These are phyloP conservation scores for Fusarium temperatum DNA, from an alignment of 2,329 filamentous ascomycete species.

Conservation along the genomic window DNA sequence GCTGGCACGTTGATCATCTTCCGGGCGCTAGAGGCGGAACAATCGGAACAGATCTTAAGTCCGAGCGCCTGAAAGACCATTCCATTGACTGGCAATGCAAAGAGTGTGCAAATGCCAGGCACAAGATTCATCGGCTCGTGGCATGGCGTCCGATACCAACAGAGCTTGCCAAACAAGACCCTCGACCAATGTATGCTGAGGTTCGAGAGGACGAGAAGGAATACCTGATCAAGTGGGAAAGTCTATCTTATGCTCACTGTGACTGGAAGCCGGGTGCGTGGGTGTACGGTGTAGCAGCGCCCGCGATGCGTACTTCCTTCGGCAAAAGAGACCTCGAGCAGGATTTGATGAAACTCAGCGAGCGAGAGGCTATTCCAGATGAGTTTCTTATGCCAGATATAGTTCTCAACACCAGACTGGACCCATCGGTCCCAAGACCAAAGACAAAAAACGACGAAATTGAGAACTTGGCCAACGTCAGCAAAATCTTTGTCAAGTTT, in stretches of 20 bases:
- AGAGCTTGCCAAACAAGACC: not conserved
- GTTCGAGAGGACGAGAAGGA: conserved; percentile 74
- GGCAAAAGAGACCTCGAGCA: conserved; percentile 71
- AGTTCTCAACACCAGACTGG: conserved; percentile 79
- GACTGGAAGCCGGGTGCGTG: conserved; percentile 90
- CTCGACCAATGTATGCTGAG: conserved; percentile 54
- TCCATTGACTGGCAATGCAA: conserved; percentile 80
- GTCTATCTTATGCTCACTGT: conserved; percentile 81
- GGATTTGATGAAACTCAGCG: conserved; percentile 70
- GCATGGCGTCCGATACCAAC: conserved; percentile 79
- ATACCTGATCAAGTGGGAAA: conserved; percentile 90
- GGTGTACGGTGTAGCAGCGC: conserved; percentile 77
- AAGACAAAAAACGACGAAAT: conserved; percentile 75
- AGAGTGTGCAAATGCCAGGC: conserved; percentile 72
- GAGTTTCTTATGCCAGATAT: conserved; percentile 89
- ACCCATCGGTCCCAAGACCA: conserved; percentile 55
- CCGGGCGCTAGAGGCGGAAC: conserved; percentile 56
- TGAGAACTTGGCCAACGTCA: conserved; percentile 75
- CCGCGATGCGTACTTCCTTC: conserved; percentile 77
- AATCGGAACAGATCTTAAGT: conserved; percentile 46
- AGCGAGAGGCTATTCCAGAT: conserved; percentile 84
- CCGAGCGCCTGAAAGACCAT: conserved; percentile 76
- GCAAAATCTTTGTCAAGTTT: conserved; percentile 85
- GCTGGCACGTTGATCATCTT: conserved; percentile 86
- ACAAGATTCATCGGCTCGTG: conserved; percentile 80